These are phyloP conservation scores for Fusarium veterinarium DNA, from an alignment of 2,329 filamentous ascomycete genomes.

Conservation along the genomic window DNA sequence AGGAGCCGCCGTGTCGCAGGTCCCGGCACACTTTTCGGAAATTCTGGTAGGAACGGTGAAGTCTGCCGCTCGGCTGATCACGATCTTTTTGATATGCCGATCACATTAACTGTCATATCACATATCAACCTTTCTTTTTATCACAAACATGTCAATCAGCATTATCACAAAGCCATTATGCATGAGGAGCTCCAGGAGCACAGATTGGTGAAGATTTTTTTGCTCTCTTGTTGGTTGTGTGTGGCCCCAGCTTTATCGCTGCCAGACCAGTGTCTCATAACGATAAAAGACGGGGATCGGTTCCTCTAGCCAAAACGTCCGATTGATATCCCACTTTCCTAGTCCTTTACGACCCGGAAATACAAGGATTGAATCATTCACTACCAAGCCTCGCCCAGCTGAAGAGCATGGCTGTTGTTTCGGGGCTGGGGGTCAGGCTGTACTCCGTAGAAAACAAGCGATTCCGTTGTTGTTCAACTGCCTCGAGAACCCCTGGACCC, in stretches of 20 bases:
- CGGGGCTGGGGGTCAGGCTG: slow-evolving; percentile 22
- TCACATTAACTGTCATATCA: not conserved
- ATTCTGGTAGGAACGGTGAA: slow-evolving; percentile 31
- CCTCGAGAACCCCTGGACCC: not conserved
- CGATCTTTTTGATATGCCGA: slow-evolving; percentile 29
- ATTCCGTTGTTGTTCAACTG: slow-evolving; percentile 9
- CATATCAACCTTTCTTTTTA: not conserved
- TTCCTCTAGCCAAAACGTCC: slow-evolving; percentile 24
- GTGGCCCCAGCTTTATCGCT: slow-evolving; percentile 28
- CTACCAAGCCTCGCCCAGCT: slow-evolving; percentile 19
- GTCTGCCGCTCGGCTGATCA: slow-evolving; percentile 9
- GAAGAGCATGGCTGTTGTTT: slow-evolving; percentile 27
- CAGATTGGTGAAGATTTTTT: slow-evolving; percentile 9
- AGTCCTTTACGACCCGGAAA: not conserved
- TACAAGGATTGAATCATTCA: slow-evolving; percentile 17
- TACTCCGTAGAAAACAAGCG: slow-evolving; percentile 20
- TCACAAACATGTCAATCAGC: not conserved
- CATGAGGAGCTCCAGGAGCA: not conserved
- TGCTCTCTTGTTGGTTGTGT: slow-evolving; percentile 5
- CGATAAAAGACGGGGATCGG: slow-evolving; percentile 21
- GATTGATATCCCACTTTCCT: slow-evolving; percentile 9
- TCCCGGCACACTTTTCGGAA: slow-evolving; percentile 19
- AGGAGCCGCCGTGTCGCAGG: slow-evolving; percentile 4
- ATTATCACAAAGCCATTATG: not conserved
- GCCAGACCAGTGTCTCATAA: slow-evolving; percentile 44